phyloP scores from a whole-genome alignment of 1,284 basidiomycete species.

The Ganoderma sp. region DNA sequence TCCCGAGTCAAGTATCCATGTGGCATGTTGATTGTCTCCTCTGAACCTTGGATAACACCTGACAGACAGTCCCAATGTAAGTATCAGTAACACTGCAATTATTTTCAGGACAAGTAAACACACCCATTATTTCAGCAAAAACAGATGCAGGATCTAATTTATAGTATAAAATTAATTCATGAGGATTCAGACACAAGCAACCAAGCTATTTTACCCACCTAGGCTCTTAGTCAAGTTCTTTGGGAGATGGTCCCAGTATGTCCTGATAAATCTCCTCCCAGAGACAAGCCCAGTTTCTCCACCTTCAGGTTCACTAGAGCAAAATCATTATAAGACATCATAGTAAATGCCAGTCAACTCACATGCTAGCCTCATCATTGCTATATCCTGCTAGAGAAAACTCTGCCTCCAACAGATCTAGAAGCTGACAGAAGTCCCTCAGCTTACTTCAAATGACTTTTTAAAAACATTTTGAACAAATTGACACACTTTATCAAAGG shows the following conservation, averaged over 20 bases:
- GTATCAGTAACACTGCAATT: too few relatives aligned
- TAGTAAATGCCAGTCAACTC: not conserved
- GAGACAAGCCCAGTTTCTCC: slow-evolving; percentile 45
- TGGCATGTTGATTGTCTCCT: slow-evolving; percentile 47
- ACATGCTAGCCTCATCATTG: not conserved
- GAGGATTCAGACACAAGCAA: too few relatives aligned
- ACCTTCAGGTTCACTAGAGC: slow-evolving; percentile 23
- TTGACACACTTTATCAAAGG: slow-evolving; percentile 60
- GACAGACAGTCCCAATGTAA: not conserved
- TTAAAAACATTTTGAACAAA: slow-evolving; percentile 18
- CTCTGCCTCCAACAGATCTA: not conserved
- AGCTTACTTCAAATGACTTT: not conserved
- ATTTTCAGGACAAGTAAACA: slow-evolving; percentile 11
- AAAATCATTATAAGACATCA: not conserved
- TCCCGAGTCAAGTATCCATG: slow-evolving; percentile 49
- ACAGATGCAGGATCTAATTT: slow-evolving; percentile 62
- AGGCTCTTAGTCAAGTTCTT: slow-evolving; percentile 58
- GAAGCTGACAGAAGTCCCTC: not conserved
- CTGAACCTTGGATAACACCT: slow-evolving; percentile 75
- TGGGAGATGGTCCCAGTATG: slow-evolving; percentile 70
- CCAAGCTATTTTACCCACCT: slow-evolving; percentile 42
- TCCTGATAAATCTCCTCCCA: slow-evolving; percentile 54
- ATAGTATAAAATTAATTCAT: too few relatives aligned
- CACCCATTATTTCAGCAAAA: slow-evolving; percentile 73
- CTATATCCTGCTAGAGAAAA: not conserved